These are phyloP conservation scores for Starmerella apicola DNA, from an alignment of 805 yeast genomes.

Conservation along the genomic window DNA sequence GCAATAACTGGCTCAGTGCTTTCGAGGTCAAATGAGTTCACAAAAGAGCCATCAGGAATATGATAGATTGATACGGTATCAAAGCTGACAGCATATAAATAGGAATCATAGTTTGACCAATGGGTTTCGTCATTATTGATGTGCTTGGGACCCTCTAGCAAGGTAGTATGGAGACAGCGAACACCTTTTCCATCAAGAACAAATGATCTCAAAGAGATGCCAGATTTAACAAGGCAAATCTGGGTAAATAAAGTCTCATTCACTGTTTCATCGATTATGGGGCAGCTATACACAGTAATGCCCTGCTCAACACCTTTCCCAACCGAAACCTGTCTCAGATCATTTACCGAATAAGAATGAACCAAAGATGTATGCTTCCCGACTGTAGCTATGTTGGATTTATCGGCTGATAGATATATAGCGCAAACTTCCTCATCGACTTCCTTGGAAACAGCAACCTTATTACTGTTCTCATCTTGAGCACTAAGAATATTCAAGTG, in stretches of 20 bases:
- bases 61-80: not conserved
- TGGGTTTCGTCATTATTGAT: not conserved
- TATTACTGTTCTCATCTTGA: not conserved
- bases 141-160: not conserved
- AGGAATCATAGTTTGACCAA: not conserved
- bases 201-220: not conserved
- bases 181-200: not conserved
- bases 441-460: constrained; percentile 1
- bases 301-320: not conserved
- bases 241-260: constrained; percentile 3
- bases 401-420: constrained; percentile 3
- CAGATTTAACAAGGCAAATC: not conserved
- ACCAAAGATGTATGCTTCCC: not conserved
- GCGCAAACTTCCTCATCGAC: constrained; percentile 9
- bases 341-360: not conserved
- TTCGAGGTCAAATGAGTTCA: constrained; percentile 7
- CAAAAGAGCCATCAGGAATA: constrained; percentile 6
- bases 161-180: not conserved
- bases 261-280: no score
- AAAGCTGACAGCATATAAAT: not conserved
- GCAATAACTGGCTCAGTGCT: constrained; percentile 6
- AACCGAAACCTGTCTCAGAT: not conserved
- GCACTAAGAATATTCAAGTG: constrained; percentile 12
- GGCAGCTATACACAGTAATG: not conserved
- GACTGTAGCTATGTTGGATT: not conserved